A percentile compares a stretch with the other conserved stretches of the same genome.
Evolutionary conservation across 306 rosid species (phyloP).

Genomic region (Dryas drummondii): DNA sequence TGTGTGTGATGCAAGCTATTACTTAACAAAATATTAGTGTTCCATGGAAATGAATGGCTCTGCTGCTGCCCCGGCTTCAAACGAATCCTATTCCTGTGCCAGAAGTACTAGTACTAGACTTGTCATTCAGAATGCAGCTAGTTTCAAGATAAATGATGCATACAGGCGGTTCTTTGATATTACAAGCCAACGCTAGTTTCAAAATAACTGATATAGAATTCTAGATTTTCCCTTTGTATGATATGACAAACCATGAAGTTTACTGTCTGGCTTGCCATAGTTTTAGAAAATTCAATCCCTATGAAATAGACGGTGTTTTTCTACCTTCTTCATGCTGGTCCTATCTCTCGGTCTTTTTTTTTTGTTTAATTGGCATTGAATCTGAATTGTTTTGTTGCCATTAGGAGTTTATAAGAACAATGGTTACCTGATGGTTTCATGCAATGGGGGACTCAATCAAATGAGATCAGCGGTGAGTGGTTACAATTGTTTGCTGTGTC

Average conservation of each 20-base stretch:
- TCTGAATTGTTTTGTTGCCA: conserved; percentile 15
- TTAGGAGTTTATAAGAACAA: conserved; percentile 87
- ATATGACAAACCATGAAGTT: background rate
- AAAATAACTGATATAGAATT: background rate
- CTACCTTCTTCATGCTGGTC: background rate
- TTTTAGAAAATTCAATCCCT: background rate
- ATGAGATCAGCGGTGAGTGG: conserved; percentile 97
- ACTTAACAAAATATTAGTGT: background rate
- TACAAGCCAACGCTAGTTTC: background rate
- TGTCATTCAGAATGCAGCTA: background rate
- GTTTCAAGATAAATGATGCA: background rate
- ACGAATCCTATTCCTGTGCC: background rate
- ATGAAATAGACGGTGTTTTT: background rate
- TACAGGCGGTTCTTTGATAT: no score
- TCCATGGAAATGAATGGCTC: background rate
- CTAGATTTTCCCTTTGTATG: background rate
- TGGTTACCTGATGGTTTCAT: conserved; percentile 91
- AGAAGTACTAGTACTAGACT: background rate
- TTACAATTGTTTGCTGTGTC: background rate
- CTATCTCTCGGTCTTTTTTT: background rate
- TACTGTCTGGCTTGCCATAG: background rate
- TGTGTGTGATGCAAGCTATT: background rate
- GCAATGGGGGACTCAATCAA: conserved; percentile 97
- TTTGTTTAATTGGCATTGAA: conserved; percentile 1
- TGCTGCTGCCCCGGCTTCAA: background rate